phyloP scores from a whole-genome alignment of 805 yeast genomes.

The Metschnikowia rubicola region DNA sequence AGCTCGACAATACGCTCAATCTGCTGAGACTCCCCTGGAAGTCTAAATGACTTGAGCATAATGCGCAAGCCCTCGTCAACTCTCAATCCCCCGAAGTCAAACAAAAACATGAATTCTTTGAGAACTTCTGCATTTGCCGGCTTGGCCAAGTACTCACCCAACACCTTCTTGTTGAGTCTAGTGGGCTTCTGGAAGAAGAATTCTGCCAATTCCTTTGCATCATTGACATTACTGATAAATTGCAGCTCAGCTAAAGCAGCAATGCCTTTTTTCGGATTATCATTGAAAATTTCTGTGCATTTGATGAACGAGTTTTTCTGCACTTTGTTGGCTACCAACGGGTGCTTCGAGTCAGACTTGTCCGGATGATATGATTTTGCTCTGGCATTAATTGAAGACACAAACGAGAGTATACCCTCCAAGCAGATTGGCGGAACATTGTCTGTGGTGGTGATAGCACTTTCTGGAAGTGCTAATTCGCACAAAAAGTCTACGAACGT shows the following conservation, averaged over 20 bases:
- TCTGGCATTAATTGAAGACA: constrained; percentile 58
- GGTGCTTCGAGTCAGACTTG: constrained; percentile 16
- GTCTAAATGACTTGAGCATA: constrained; percentile 74
- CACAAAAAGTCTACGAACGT: constrained; percentile 68
- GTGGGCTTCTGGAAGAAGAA: constrained; percentile 79
- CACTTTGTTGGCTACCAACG: constrained; percentile 41
- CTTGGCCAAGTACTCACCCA: constrained; percentile 85
- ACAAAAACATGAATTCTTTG: constrained; percentile 58
- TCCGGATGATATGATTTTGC: constrained; percentile 24
- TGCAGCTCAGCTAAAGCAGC: constrained; percentile 59
- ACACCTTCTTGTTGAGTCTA: constrained; percentile 77
- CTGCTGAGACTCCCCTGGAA: constrained; percentile 97
- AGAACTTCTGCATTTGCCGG: constrained; percentile 61
- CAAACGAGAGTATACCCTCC: constrained; percentile 75
- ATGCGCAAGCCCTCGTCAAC: constrained; percentile 92
- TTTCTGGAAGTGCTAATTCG: constrained; percentile 78
- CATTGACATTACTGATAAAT: constrained; percentile 49
- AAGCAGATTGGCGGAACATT: constrained; percentile 91
- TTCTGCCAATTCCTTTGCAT: constrained; percentile 61
- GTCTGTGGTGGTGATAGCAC: constrained; percentile 74
- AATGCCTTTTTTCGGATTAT: constrained; percentile 75
- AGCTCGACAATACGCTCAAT: constrained; percentile 88
- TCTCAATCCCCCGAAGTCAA: constrained; percentile 74
- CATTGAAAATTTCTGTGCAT: constrained; percentile 74
- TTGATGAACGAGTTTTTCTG: constrained; percentile 72